A percentile compares a stretch with the other conserved stretches of the same genome.
phyloP scores from a whole-genome alignment of 2,329 filamentous ascomycete genomes.

The Monosporascus sp. region DNA sequence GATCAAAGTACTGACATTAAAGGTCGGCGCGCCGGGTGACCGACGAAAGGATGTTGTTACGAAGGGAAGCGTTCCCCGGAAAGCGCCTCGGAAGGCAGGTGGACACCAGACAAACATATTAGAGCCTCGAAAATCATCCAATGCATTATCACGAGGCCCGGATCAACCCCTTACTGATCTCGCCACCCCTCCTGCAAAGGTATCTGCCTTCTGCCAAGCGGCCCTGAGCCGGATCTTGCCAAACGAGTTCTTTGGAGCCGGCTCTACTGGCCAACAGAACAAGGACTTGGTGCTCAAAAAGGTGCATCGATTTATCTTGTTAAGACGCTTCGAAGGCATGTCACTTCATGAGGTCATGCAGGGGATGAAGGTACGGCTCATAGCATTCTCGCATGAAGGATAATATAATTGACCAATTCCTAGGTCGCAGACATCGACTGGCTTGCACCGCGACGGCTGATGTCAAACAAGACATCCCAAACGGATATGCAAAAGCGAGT shows the following conservation, averaged over 20 bases:
- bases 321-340: constrained; percentile 77
- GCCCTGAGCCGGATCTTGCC: constrained; percentile 70
- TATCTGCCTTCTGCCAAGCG: constrained; percentile 84
- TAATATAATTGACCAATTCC: constrained; percentile 10
- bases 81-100: constrained; percentile 9
- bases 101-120: constrained; percentile 6
- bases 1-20: constrained; percentile 10
- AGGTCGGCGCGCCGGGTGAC: constrained; percentile 13
- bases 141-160: constrained; percentile 32
- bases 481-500: constrained; percentile 70
- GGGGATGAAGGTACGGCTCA: constrained; percentile 61
- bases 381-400: not conserved
- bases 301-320: constrained; percentile 70
- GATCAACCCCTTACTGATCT: constrained; percentile 54
- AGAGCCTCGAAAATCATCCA: constrained; percentile 13
- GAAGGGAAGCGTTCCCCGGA: constrained; percentile 5
- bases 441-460: constrained; percentile 55
- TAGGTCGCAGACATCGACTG: constrained; percentile 67
- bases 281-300: constrained; percentile 55
- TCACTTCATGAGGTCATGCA: constrained; percentile 74
- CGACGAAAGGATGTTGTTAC: constrained; percentile 1
- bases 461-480: constrained; percentile 53
- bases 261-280: constrained; percentile 53
- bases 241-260: constrained; percentile 65
- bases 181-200: constrained; percentile 60